Evolutionary conservation across 495 filamentous ascomycete genomes (phyloP).

Genomic region (Hypoxylon trugodes): DNA sequence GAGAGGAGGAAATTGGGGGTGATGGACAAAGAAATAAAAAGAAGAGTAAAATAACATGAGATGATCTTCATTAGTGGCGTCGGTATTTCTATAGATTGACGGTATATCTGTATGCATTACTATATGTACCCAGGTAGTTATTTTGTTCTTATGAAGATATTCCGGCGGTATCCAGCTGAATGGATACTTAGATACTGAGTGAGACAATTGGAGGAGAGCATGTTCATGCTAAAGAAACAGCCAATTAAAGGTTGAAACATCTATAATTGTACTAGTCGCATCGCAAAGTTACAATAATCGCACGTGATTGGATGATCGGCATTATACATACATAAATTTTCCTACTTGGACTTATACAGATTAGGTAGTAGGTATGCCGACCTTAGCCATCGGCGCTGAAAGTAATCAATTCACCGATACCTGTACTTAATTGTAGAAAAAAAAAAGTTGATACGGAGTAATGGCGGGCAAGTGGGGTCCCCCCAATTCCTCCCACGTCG

Average conservation of each 20-base stretch:
- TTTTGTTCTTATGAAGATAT: too few species aligned
- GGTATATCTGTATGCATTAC: too few species aligned
- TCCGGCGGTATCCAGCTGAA: too few species aligned
- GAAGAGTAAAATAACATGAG: not conserved
- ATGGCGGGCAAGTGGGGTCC: conserved; percentile 22
- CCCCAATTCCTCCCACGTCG: not conserved
- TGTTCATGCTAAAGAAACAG: conserved; percentile 8
- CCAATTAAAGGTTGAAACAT: too few species aligned
- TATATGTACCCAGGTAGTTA: too few species aligned
- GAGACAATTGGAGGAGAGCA: not conserved
- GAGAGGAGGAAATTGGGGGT: not conserved
- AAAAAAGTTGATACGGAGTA: not conserved
- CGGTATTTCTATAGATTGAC: not conserved
- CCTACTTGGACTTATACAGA: not conserved
- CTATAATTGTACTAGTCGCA: not conserved
- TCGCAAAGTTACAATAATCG: conserved; percentile 1
- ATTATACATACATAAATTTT: not conserved
- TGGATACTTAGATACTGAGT: not conserved
- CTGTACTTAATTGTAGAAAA: not conserved
- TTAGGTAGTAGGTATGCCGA: conserved; percentile 3
- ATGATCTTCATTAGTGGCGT: not conserved
- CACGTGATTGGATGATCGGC: conserved; percentile 25
- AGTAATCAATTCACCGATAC: conserved; percentile 8
- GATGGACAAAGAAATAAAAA: too few species aligned
- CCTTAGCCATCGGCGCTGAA: not conserved